Evolutionary conservation across 257 asterid species (phyloP).

Genomic region (Petunia secreta): DNA sequence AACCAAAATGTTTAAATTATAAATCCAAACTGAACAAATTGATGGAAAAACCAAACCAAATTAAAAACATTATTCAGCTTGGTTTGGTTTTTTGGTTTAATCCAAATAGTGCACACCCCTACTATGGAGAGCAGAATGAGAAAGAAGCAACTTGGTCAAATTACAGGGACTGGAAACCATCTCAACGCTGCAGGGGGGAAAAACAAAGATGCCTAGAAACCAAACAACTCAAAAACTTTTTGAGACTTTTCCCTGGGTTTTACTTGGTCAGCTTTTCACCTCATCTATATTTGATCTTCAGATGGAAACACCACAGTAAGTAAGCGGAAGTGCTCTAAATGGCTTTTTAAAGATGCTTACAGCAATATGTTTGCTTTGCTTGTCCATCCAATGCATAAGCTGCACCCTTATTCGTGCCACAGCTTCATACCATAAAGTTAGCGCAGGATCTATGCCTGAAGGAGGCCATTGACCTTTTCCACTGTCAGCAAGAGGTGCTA

Average conservation of each 20-base stretch:
- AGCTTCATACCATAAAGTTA: conserved; percentile 96
- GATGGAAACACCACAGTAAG: not conserved
- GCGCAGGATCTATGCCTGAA: conserved; percentile 91
- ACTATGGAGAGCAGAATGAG: conserved; percentile 19
- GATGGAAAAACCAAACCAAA: no score
- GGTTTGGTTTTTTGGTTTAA: no score
- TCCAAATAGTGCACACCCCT: no score
- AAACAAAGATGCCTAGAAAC: no score
- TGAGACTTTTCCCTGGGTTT: conserved; percentile 12
- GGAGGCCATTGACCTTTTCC: conserved; percentile 99
- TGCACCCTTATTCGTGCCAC: conserved; percentile 90
- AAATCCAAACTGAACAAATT: no score
- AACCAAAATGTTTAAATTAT: no score
- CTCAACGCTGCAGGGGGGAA: no score
- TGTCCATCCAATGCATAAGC: conserved; percentile 96
- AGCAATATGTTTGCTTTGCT: conserved; percentile 95
- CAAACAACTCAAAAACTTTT: not conserved
- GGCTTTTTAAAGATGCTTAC: conserved; percentile 48
- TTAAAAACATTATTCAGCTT: no score
- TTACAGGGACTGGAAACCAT: not conserved
- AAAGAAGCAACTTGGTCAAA: conserved; percentile 17
- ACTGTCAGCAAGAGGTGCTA: conserved; percentile 96
- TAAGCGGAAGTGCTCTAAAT: conserved; percentile 10
- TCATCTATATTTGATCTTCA: conserved; percentile 8
- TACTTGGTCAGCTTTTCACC: conserved; percentile 13